Evolutionary conservation across 495 filamentous ascomycete genomes (phyloP).

Genomic region (Tricharina praecox): DNA sequence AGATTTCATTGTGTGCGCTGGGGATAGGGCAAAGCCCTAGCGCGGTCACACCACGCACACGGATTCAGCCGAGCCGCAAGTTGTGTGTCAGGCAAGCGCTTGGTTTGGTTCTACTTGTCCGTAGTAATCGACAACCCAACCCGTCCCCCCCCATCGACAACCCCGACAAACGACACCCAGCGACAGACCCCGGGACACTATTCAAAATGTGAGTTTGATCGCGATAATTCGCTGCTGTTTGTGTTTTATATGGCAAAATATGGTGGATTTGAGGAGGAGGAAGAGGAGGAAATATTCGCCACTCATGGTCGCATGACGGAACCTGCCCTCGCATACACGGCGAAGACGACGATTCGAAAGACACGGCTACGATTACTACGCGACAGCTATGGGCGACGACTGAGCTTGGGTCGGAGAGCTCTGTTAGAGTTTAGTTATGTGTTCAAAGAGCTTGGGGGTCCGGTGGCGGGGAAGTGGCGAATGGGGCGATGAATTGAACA

Average conservation of each 20-base stretch:
- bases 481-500: too few species aligned
- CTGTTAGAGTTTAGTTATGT: not conserved
- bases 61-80: too few species aligned
- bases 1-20: too few species aligned
- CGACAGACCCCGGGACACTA: conserved; percentile 6
- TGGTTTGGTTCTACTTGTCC: too few species aligned
- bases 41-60: too few species aligned
- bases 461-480: too few species aligned
- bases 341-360: conserved; percentile 3
- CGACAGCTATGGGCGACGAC: not conserved
- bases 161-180: conserved; percentile 8
- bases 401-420: not conserved
- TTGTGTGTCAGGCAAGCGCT: too few species aligned
- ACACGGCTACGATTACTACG: not conserved
- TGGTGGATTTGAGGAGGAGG: not conserved
- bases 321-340: too few species aligned
- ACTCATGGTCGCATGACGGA: too few species aligned
- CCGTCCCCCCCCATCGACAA: not conserved
- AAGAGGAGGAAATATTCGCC: not conserved
- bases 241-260: not conserved
- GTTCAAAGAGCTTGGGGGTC: too few species aligned
- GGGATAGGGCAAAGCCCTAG: too few species aligned
- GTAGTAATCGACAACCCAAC: conserved; percentile 5
- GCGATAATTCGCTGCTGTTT: not conserved
- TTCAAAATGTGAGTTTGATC: conserved; percentile 11